Conservation (phyloP, 306 rosid species). For the Spatholobus suberectus region DNA sequence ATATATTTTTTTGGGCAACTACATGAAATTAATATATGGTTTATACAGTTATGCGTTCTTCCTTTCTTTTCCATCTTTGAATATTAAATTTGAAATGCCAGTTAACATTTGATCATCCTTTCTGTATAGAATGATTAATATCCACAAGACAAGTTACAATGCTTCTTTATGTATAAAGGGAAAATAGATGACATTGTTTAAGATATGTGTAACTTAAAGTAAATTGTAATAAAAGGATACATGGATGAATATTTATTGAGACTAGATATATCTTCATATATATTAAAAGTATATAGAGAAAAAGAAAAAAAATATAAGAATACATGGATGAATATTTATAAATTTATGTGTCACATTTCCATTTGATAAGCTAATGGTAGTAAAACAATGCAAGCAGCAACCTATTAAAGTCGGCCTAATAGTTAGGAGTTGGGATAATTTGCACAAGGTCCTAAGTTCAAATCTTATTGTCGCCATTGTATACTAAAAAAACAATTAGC, state of each 20-base stretch:
- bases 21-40: slow-evolving; percentile 23
- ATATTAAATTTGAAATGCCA: slow-evolving; percentile 53
- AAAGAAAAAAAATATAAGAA: background rate
- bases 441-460: too few species aligned
- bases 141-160: slow-evolving; percentile 36
- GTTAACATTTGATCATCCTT: slow-evolving; percentile 46
- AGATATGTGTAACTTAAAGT: background rate
- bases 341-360: background rate
- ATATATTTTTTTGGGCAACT: background rate
- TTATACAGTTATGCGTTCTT: slow-evolving; percentile 32
- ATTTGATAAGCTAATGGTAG: background rate
- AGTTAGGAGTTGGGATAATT: too few species aligned
- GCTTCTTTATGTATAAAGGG: slow-evolving; percentile 6
- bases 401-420: too few species aligned
- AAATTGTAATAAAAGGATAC: background rate
- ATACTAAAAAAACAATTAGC: too few species aligned
- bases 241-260: too few species aligned
- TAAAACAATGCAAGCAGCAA: background rate
- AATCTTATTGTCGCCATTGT: too few species aligned
- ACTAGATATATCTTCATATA: background rate
- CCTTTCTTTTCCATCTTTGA: slow-evolving; percentile 26
- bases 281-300: background rate
- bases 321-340: background rate
- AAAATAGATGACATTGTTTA: background rate
- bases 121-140: slow-evolving; percentile 47